phyloP scores from a whole-genome alignment of 148 eudicot species.

The Vaccinium myrtillus region DNA sequence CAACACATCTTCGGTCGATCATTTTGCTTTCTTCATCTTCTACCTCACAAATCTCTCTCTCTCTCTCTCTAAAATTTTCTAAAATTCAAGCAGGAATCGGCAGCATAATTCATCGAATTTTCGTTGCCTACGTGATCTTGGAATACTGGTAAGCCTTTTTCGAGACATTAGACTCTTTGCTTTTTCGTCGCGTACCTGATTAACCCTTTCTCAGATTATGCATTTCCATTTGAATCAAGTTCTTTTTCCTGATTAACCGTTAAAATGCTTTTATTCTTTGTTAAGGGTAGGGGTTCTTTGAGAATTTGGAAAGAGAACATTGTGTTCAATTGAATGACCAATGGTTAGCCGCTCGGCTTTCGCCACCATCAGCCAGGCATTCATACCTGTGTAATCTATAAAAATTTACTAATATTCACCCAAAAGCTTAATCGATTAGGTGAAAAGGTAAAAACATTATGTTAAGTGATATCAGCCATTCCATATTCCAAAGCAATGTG shows the following conservation, averaged over 20 bases:
- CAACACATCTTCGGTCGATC: not conserved
- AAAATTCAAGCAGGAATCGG: not conserved
- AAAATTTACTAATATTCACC: no score
- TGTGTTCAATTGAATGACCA: no score
- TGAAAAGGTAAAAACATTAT: no score
- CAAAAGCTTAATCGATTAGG: no score
- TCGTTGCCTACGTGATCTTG: not conserved
- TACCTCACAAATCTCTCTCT: not conserved
- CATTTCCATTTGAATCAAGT: not conserved
- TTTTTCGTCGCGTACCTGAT: not conserved
- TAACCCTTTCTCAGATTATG: not conserved
- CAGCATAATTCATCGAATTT: not conserved
- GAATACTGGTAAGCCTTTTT: slow-evolving; percentile 9
- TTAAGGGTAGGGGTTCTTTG: no score
- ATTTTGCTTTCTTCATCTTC: not conserved
- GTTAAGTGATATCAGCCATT: no score
- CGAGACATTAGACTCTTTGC: not conserved
- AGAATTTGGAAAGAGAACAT: no score
- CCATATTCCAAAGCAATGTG: no score
- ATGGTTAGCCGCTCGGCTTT: no score
- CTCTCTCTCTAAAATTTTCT: not conserved
- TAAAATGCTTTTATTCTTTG: not conserved
- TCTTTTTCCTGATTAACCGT: not conserved
- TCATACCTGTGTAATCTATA: no score
- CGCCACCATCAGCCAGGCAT: no score